Conservation (phyloP, 352 stramenopile genomes). For the Pythium brassicae region DNA sequence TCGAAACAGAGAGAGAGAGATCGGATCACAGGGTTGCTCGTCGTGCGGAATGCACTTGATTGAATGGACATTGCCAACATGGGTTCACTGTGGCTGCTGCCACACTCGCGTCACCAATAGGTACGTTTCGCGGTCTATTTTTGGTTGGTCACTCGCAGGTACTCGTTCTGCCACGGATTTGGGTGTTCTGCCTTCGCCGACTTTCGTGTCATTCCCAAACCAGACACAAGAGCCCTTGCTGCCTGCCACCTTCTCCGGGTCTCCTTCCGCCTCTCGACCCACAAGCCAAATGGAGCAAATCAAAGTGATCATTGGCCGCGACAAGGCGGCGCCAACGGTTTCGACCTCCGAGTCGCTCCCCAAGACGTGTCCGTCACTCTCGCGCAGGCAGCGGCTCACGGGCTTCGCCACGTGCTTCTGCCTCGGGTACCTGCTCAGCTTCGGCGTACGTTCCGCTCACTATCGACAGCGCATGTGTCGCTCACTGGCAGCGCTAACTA, state of each 20-base stretch:
- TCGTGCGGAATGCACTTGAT: too few species aligned
- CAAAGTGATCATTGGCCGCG: conserved; percentile 64
- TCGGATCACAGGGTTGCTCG: not conserved
- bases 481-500: conserved; percentile 1
- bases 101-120: conserved; percentile 8
- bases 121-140: conserved; percentile 12
- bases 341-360: conserved; percentile 37
- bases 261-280: not conserved
- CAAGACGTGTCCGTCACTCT: conserved; percentile 60
- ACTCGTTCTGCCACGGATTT: not conserved
- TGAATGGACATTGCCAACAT: not conserved
- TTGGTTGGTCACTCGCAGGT: conserved; percentile 2
- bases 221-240: not conserved
- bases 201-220: too few species aligned
- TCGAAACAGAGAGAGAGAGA: not conserved
- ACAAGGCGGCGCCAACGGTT: conserved; percentile 33
- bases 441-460: conserved; percentile 40
- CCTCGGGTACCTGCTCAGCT: conserved; percentile 79
- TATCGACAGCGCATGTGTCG: not conserved
- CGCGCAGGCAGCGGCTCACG: conserved; percentile 58
- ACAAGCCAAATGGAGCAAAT: conserved; percentile 58
- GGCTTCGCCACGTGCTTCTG: conserved; percentile 78
- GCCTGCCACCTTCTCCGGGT: not conserved
- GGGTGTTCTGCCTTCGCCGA: too few species aligned
- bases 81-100: conserved; percentile 7